Base-by-base conservation (phyloP, 1,139 yeast species). In the Suhomyces panamericanus region DNA sequence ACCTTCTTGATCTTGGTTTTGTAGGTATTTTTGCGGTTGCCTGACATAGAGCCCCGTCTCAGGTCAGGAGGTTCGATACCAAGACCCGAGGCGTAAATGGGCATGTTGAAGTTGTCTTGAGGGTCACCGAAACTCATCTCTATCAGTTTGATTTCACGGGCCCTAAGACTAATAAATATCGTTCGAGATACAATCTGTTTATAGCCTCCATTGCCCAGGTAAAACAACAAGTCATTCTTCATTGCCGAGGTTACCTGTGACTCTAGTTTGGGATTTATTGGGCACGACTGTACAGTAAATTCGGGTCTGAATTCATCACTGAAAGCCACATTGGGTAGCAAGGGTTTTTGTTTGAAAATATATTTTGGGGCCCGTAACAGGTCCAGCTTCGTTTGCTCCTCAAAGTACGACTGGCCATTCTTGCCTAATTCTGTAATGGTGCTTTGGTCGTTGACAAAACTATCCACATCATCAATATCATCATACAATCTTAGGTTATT, bases 101-200 rank as follows among this genome's bases (percentile, higher is more conserved):
- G 17, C 24, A 24, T 20, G 10, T 15, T 31, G 15, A 10, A 3
- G 14, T 16, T 28, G 24, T 34, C 36, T n/a, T 22, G 16, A 11
- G 31, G 39, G 30, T 50, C 49, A 28, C 52, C 54, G 6, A 51
- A 49, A 27, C 51, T 65, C 70, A 80, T 68, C 41, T 75, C 75
- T 20, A 81, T 69, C 37, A 76, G 69, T 54, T 78, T 79, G 40
- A 81, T 77, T 51, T 81, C 87, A 26, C 85, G 62, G 1, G 82
- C 81, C 34, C 85, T 60, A 39, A 81, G 63, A 44, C 82, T 77
- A 3, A 81, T 59, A 43, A 73, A 69, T 2, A 75, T 57, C 0
- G 78, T 70, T 32, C 70, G 55, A 8, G 76, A 63, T 11, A 61
- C 57, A 4, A 73, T 67, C 37, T 57, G 55, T 16, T 60, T 66